Evolutionary conservation across 805 yeast species (phyloP), one percentile per base, ranked within the genome.

Genomic region (baker's yeast (Saccharomyces cerevisiae)): DNA sequence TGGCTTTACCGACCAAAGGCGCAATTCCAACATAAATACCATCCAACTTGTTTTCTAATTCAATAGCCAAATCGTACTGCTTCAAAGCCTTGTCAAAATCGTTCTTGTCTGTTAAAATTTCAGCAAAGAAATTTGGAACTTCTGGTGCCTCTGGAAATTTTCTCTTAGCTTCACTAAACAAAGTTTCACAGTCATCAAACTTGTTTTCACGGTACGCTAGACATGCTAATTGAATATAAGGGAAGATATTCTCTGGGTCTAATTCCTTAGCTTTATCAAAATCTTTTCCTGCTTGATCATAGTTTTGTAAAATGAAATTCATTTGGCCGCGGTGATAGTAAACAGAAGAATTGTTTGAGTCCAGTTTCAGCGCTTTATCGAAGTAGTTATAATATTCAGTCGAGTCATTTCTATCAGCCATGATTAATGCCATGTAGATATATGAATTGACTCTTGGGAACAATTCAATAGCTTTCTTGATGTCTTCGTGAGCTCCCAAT

Each of bases 321-420:
- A 91, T 79, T 80, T 94, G 99, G 62, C 96, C 99, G 70, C 86
- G 83, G 74, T 94, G 99, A 77, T 94, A 94, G 76, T 84, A 88
- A 61, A 86, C 81, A 67, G 94, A 96, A 32, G 94, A 83, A 65
- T 83, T 81, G 26, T 80, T 73, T 50, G 92, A 82, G 66, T 88
- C 84, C 57, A 86, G 67, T 56, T 77, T 74, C 56, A 83, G 76
- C 22, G 97, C 98, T 52, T 77, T 73, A 51, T 81, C 80, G 66
- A 94, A 90, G 71, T 84, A 87, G 49, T 73, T 70, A 66, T 87
- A 84, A 70, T 87, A 91, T 52, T 74, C 73, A 50, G 76, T 73
- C 50, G 95, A 84, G 58, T 80, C 85, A 57, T 85, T 84, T 62
- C 80, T 80, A 74, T 94, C 99, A 60, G 96, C 91, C 68, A 80